Base-by-base conservation (phyloP, 1,284 basidiomycete genomes). In the Ganoderma leucocontextum region DNA sequence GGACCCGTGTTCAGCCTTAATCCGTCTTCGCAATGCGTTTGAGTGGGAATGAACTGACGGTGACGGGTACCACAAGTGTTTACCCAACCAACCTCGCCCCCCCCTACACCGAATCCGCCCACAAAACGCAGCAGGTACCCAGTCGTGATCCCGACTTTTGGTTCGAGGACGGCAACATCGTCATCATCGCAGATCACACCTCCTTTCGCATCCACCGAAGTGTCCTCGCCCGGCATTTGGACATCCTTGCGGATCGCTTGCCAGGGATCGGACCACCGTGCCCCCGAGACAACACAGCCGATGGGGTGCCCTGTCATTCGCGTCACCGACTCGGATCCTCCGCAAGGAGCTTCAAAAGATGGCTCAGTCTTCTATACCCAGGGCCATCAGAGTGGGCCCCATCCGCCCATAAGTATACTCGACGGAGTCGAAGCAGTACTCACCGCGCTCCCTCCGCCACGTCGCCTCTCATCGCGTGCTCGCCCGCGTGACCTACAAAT, bases 161-260 rank as follows among this genome's bases (percentile, higher is more conserved):
- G 63, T 64, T 64, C 41, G 55, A 58, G 33, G 63, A 64, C 41
- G 55, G 63, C 39, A 64, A 64, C 41, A 12, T 64, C 44, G 55
- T 64, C 25, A 13, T 64, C 29, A 33, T 59, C 55, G 63, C 63
- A 6, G 38, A 57, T 5, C 6, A 12, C 2, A 44, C 41, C 15
- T n/a, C 25, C 17, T 64, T 64, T 22, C 63, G 63, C 29, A 36
- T 64, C 41, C 63, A 64, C 41, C 41, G 41, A 10, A 38, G 63
- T 10, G 38, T 59, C 5, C 55, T 64, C 63, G n/a, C 55, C 15
- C 52, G 63, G 2, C 57, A 64, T 25, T 64, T 55, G 6, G n/a
- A 19, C 39, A 3, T 44, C n/a, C 36, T 59, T 6, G 55, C 19
- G 1, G 55, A 58, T 58, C 55, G 55, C 55, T 5, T 58, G 55